Conservation (phyloP, 2,329 filamentous ascomycete genomes). For the Dothiorella sarmentorum region DNA sequence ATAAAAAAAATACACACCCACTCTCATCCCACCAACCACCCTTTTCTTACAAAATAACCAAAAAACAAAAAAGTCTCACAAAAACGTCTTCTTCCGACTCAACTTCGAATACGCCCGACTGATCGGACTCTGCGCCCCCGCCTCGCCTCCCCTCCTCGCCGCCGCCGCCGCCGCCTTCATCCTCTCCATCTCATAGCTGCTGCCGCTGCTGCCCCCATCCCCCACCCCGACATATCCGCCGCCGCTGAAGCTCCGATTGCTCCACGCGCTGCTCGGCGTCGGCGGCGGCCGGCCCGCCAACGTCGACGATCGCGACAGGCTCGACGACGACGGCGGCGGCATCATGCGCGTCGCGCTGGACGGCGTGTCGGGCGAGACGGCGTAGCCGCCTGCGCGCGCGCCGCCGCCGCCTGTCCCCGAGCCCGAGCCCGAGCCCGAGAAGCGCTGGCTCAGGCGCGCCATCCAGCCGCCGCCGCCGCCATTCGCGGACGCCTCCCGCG, state of each 20-base stretch:
- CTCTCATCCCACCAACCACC: no score
- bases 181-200: not conserved
- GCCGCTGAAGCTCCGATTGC: not conserved
- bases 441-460: not conserved
- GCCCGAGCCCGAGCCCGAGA: not conserved
- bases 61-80: no score
- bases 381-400: not conserved
- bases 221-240: not conserved
- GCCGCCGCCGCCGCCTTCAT: not conserved
- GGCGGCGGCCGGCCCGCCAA: not conserved
- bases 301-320: no score
- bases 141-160: not conserved
- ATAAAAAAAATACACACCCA: no score
- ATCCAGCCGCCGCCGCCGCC: not conserved
- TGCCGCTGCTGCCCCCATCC: not conserved
- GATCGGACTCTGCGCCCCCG: not conserved
- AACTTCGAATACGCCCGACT: constrained; percentile 13
- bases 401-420: no score
- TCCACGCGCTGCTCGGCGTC: not conserved
- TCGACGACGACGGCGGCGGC: no score
- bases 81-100: constrained; percentile 15
- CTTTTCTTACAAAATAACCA: no score
- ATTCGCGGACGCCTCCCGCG: not conserved
- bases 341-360: not conserved
- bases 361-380: not conserved